Base-by-base conservation (phyloP, 176 grass and related monocot species). In the Aegilops tauschii region DNA sequence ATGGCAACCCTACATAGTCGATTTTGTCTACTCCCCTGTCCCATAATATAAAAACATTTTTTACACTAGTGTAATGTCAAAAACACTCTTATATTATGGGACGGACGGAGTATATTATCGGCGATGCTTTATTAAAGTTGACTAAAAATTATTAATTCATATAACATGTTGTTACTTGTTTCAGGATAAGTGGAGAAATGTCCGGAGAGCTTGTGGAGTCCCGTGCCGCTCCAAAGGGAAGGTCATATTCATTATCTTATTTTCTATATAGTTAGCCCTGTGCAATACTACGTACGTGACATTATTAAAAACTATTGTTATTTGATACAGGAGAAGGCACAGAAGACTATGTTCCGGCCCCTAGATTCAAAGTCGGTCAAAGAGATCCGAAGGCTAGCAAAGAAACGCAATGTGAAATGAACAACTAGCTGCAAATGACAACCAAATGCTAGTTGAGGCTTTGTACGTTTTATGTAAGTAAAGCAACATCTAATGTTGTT, bases 101-200 rank as follows among this genome's bases (percentile, higher is more conserved):
- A 44, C 42, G 10, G 10, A 44, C 9, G 3, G 42, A 40, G 10
- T 44, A 44, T 44, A 44, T 12, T 44, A 44, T 44, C 1, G 11
- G 12, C 3, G 42, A 44, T 44, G 42, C 42, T 44, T 44, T 44
- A 44, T 44, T 44, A 44, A 44, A 44, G 11, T 44, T 44, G 10
- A 44, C 42, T 73, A 3, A 12, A 50, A 50, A 27, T 3, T 73
- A 47, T 73, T 27, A 73, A 44, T 1, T 16, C 10, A 30, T 30
- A 4, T 50, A 49, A 27, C 32, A 79, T 40, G 30, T 30, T 18
- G 27, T 40, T 79, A 23, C n/a, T 27, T 35, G 3, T 4, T 80
- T 17, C 35, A 80, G 34, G 77, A 80, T 18, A 64, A 80, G n/a
- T 80, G 58, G 77, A 80, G 77, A 42, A 80, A 64, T 16, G n/a